phyloP scores from a whole-genome alignment of 164 flowering plant genomes.

The Vitis labrusca region DNA sequence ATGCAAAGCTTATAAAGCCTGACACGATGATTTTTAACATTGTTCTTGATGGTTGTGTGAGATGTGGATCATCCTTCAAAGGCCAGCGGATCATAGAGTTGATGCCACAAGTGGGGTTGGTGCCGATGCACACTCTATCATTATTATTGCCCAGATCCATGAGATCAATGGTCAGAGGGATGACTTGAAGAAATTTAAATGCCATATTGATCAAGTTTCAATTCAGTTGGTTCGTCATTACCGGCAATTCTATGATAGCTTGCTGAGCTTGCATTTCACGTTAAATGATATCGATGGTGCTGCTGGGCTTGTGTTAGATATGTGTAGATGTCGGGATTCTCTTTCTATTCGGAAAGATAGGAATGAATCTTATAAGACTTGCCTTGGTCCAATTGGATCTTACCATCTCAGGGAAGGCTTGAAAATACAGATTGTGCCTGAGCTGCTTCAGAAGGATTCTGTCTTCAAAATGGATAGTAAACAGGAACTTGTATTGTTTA shows the following conservation, averaged over 20 bases:
- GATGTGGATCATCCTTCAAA: slow-evolving; percentile 50
- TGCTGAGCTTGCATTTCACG: slow-evolving; percentile 72
- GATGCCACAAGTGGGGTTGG: slow-evolving; percentile 59
- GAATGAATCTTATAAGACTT: slow-evolving; percentile 28
- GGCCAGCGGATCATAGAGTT: slow-evolving; percentile 64
- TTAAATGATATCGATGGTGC: slow-evolving; percentile 76
- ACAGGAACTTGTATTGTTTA: slow-evolving; percentile 34
- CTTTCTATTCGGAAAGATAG: slow-evolving; percentile 9
- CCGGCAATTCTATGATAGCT: slow-evolving; percentile 57
- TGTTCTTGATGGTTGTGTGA: slow-evolving; percentile 74
- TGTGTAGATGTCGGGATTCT: slow-evolving; percentile 26
- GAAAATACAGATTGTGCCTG: slow-evolving; percentile 54
- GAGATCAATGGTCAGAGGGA: slow-evolving; percentile 76
- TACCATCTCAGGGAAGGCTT: slow-evolving; percentile 46
- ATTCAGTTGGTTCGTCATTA: slow-evolving; percentile 42
- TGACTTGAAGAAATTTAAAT: slow-evolving; percentile 64
- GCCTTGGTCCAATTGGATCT: slow-evolving; percentile 58
- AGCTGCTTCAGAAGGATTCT: slow-evolving; percentile 43
- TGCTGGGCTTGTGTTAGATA: slow-evolving; percentile 46
- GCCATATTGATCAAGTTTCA: slow-evolving; percentile 41
- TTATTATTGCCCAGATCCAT: slow-evolving; percentile 52
- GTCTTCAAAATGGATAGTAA: slow-evolving; percentile 31
- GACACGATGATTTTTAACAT: slow-evolving; percentile 70
- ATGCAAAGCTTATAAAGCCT: slow-evolving; percentile 37
- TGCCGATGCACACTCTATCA: slow-evolving; percentile 67